Evolutionary conservation across 768 basidiomycete genomes (phyloP).

Genomic region (Strobilomyces echinocephalus): DNA sequence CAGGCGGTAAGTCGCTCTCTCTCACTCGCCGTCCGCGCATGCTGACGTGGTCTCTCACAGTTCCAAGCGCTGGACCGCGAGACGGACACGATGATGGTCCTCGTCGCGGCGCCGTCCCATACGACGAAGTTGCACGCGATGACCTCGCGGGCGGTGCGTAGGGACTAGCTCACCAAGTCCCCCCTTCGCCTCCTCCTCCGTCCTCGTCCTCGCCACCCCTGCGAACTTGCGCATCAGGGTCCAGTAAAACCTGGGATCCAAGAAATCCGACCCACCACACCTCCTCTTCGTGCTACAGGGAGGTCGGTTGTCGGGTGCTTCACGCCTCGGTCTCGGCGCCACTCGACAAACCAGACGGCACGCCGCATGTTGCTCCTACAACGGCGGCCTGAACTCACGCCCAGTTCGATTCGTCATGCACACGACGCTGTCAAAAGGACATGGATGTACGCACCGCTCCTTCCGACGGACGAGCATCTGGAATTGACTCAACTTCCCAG

Average conservation of each 20-base stretch:
- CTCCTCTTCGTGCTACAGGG: slow-evolving; percentile 28
- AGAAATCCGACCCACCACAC: too few species aligned
- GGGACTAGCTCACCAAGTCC: slow-evolving; percentile 47
- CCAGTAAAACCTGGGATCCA: too few species aligned
- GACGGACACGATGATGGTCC: slow-evolving; percentile 72
- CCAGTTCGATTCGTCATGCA: slow-evolving; percentile 92
- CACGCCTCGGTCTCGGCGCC: background rate
- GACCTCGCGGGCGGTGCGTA: slow-evolving; percentile 64
- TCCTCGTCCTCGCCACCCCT: background rate
- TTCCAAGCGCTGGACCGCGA: slow-evolving; percentile 76
- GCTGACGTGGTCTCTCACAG: slow-evolving; percentile 32
- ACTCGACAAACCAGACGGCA: slow-evolving; percentile 71
- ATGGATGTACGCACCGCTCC: slow-evolving; percentile 58
- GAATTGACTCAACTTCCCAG: slow-evolving; percentile 33
- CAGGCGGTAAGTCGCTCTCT: slow-evolving; percentile 52
- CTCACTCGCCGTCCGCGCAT: background rate
- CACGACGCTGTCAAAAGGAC: slow-evolving; percentile 70
- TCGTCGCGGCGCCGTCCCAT: slow-evolving; percentile 73
- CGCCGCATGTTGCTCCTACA: slow-evolving; percentile 4
- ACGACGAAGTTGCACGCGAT: slow-evolving; percentile 59
- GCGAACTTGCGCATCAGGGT: slow-evolving; percentile 24
- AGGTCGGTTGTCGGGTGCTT: slow-evolving; percentile 38
- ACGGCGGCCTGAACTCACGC: slow-evolving; percentile 6
- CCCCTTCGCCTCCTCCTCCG: slow-evolving; percentile 17
- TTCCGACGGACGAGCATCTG: background rate